Percentiles rank a stretch among this genome's conserved stretches.
Evolutionary conservation across 139 green algal species (phyloP).

Genomic region (Closterium sp.): DNA sequence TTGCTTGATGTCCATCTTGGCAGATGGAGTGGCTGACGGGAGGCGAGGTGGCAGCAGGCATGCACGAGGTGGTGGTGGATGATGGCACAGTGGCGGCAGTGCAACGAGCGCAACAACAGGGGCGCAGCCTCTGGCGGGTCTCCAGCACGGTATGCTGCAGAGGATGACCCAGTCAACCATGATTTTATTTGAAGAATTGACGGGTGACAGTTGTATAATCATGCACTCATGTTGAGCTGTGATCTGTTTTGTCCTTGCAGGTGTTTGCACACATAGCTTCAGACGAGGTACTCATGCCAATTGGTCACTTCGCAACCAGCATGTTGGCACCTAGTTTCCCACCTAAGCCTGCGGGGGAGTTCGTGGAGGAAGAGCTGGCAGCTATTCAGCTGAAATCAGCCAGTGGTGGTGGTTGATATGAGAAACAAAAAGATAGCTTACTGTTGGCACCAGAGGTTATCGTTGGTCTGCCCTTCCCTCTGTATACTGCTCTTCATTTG

Average conservation of each 20-base stretch:
- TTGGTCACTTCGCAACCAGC: slow-evolving; percentile 62
- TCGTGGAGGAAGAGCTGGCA: slow-evolving; percentile 71
- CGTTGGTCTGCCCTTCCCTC: no score
- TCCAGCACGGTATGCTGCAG: slow-evolving; percentile 70
- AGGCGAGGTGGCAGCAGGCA: slow-evolving; percentile 73
- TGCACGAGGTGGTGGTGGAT: slow-evolving; percentile 86
- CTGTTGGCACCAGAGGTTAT: no score
- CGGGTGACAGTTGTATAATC: neutral
- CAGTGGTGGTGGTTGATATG: neutral
- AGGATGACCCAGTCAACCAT: neutral
- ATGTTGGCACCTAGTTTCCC: slow-evolving; percentile 57
- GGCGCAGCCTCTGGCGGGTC: slow-evolving; percentile 77
- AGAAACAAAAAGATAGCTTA: no score
- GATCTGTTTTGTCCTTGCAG: slow-evolving; percentile 16
- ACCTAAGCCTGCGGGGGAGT: slow-evolving; percentile 59
- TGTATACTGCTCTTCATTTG: neutral
- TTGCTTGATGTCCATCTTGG: neutral
- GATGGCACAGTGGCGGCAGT: slow-evolving; percentile 67
- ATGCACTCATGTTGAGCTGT: no score
- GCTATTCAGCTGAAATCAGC: slow-evolving; percentile 6
- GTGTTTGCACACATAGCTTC: slow-evolving; percentile 44
- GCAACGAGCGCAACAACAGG: slow-evolving; percentile 54
- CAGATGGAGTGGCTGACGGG: slow-evolving; percentile 66
- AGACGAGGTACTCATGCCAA: slow-evolving; percentile 66
- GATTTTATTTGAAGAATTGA: neutral